These are phyloP conservation scores for Boletus bicolor DNA, from an alignment of 768 basidiomycete species.

Conservation along the genomic window DNA sequence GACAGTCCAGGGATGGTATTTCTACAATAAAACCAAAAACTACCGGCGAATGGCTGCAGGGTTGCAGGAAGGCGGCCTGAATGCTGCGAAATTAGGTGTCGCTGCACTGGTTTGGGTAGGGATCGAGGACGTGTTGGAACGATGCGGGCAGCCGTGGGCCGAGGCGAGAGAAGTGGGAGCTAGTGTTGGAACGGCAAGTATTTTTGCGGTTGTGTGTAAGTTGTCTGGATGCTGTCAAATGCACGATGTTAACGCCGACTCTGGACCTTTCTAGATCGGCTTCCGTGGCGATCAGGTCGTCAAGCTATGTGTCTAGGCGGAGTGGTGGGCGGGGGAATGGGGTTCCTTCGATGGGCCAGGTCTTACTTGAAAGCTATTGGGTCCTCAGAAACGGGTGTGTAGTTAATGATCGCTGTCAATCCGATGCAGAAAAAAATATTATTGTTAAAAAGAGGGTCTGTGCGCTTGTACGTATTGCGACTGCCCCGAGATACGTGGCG, in stretches of 20 bases:
- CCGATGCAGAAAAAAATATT: neutral
- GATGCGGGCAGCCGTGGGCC: conserved; percentile 33
- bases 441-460: conserved; percentile 1
- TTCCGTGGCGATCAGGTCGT: conserved; percentile 48
- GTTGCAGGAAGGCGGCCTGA: conserved; percentile 59
- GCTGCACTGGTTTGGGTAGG: conserved; percentile 48
- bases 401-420: neutral
- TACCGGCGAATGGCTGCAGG: conserved; percentile 77
- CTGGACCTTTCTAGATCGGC: conserved; percentile 44
- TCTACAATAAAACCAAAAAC: conserved; percentile 96
- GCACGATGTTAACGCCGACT: neutral
- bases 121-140: conserved; percentile 43
- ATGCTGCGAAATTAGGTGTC: conserved; percentile 50
- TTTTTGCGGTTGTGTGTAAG: conserved; percentile 57
- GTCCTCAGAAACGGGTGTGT: neutral
- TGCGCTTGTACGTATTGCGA: conserved; percentile 8
- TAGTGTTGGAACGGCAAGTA: conserved; percentile 57
- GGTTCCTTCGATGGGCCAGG: conserved; percentile 41
- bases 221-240: conserved; percentile 11
- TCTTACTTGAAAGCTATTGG: conserved; percentile 26
- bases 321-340: conserved; percentile 54
- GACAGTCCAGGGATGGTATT: conserved; percentile 90
- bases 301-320: conserved; percentile 54
- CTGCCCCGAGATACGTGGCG: neutral
- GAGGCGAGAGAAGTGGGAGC: conserved; percentile 58